Evolutionary conservation across 1,284 basidiomycete species (phyloP).

Genomic region (Ustilago trichophora): DNA sequence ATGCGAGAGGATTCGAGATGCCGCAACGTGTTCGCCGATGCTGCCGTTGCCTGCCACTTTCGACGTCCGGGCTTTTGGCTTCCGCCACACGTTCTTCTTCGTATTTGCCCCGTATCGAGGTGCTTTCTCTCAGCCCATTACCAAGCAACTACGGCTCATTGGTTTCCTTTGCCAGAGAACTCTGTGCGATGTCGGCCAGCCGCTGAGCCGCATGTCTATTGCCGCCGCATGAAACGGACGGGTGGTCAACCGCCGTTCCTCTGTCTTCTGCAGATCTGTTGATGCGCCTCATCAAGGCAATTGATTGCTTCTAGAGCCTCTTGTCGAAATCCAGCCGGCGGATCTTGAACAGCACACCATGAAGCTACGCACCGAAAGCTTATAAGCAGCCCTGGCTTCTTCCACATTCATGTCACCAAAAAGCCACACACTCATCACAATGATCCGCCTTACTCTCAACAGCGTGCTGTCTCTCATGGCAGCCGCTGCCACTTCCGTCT

Average conservation of each 20-base stretch:
- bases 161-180: too few species aligned
- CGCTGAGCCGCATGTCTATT: too few species aligned
- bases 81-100: background rate
- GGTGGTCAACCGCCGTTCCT: too few species aligned
- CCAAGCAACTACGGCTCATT: too few species aligned
- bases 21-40: slow-evolving; percentile 19
- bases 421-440: background rate
- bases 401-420: background rate
- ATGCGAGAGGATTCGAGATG: too few species aligned
- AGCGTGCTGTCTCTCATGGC: slow-evolving; percentile 13
- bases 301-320: too few species aligned
- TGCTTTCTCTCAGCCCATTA: too few species aligned
- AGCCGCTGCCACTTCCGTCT: background rate
- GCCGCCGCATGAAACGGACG: background rate
- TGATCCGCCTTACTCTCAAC: slow-evolving; percentile 16
- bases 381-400: too few species aligned
- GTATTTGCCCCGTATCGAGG: background rate
- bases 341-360: background rate
- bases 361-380: background rate
- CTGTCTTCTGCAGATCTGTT: background rate
- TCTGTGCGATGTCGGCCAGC: too few species aligned
- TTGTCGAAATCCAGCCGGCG: too few species aligned
- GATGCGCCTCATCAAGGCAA: too few species aligned
- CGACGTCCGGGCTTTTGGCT: too few species aligned
- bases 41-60: background rate